Evolutionary conservation across 306 rosid species (phyloP).

Genomic region (Pyrus betulifolia): DNA sequence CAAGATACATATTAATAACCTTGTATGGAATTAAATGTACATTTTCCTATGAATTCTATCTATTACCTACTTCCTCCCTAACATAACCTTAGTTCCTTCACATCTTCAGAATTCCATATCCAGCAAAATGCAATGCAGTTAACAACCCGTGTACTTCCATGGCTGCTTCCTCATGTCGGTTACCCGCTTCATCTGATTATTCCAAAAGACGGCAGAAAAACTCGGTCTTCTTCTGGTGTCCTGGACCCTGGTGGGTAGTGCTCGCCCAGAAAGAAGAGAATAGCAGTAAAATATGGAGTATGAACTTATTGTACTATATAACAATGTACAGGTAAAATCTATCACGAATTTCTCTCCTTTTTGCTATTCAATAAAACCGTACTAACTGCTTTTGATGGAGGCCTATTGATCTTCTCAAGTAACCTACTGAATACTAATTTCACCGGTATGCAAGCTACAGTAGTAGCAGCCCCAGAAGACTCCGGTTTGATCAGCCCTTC

Average conservation of each 20-base stretch:
- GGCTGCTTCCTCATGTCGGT: neutral
- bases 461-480: slow-evolving; percentile 58
- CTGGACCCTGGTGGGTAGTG: neutral
- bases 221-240: neutral
- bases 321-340: slow-evolving; percentile 72
- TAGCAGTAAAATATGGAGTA: slow-evolving; percentile 10
- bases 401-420: slow-evolving; percentile 98
- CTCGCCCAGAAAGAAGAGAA: slow-evolving; percentile 3
- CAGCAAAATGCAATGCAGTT: slow-evolving; percentile 8
- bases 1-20: neutral
- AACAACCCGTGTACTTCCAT: slow-evolving; percentile 14
- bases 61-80: slow-evolving; percentile 4
- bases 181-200: slow-evolving; percentile 14
- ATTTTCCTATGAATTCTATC: slow-evolving; percentile 6
- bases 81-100: neutral
- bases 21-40: slow-evolving; percentile 9
- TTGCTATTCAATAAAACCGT: slow-evolving; percentile 50
- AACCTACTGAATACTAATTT: slow-evolving; percentile 90
- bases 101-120: neutral
- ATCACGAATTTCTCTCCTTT: slow-evolving; percentile 50
- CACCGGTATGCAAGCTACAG: slow-evolving; percentile 98
- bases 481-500: slow-evolving; percentile 67
- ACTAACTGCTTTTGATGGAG: slow-evolving; percentile 63
- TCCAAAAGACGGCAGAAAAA: slow-evolving; percentile 12
- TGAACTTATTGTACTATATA: slow-evolving; percentile 48